Evolutionary conservation across 1,139 yeast genomes (phyloP).

Genomic region (Yamadazyma buinensis): DNA sequence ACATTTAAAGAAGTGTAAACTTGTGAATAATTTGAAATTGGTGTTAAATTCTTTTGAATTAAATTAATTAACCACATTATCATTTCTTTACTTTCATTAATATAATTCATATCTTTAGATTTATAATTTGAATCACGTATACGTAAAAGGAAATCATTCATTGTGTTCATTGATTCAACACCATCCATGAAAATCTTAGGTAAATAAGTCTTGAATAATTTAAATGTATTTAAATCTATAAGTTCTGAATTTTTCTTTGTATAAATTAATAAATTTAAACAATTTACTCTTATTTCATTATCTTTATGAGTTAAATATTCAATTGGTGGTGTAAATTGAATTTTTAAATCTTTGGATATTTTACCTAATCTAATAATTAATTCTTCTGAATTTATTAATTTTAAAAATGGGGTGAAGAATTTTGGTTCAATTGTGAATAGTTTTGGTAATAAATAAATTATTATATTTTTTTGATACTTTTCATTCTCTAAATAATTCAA

Average conservation of each 20-base stretch:
- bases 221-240: constrained; percentile 41
- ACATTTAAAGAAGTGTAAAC: constrained; percentile 48
- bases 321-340: constrained; percentile 1
- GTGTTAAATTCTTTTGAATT: constrained; percentile 44
- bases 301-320: not conserved
- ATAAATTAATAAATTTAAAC: constrained; percentile 57
- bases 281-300: constrained; percentile 43
- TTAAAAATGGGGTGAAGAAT: not conserved
- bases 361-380: constrained; percentile 2
- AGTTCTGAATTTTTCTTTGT: constrained; percentile 61
- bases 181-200: constrained; percentile 48
- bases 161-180: constrained; percentile 55
- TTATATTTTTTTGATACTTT: constrained; percentile 2
- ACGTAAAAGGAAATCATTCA: constrained; percentile 59
- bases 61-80: constrained; percentile 38
- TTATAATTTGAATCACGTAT: constrained; percentile 65
- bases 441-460: constrained; percentile 4
- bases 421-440: constrained; percentile 1
- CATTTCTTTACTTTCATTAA: constrained; percentile 36
- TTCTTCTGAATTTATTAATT: not conserved
- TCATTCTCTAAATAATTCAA: not conserved
- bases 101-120: constrained; percentile 20
- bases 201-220: constrained; percentile 16
- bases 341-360: constrained; percentile 2
- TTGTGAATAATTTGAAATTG: constrained; percentile 70